These are phyloP conservation scores for Trichoderma cornu-damae DNA, from an alignment of 2,329 filamentous ascomycete genomes.

Conservation along the genomic window DNA sequence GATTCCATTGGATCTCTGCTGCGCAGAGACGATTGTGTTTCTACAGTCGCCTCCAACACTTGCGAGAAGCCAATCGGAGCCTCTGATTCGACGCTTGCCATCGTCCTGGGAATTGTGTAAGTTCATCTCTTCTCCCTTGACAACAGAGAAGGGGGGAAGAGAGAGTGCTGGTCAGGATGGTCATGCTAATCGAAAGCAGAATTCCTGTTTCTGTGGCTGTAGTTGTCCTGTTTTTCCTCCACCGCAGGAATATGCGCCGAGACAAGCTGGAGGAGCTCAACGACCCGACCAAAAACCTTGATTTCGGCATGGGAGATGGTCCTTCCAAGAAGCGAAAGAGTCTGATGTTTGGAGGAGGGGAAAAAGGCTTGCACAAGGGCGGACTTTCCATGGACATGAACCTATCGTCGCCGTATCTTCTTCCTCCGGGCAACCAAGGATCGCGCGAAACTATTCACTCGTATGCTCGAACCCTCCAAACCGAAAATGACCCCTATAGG, in stretches of 20 bases:
- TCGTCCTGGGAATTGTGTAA: slow-evolving; percentile 66
- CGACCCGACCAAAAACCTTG: slow-evolving; percentile 84
- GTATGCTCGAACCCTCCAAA: slow-evolving; percentile 67
- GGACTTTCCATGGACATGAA: slow-evolving; percentile 69
- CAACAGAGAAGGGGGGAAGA: neutral
- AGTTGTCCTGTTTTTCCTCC: slow-evolving; percentile 67
- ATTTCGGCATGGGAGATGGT: slow-evolving; percentile 73
- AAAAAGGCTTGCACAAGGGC: slow-evolving; percentile 47
- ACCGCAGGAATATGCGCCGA: slow-evolving; percentile 70
- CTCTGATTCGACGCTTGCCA: slow-evolving; percentile 56
- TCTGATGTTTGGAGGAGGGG: slow-evolving; percentile 43
- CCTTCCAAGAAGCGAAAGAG: slow-evolving; percentile 36
- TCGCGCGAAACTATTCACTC: slow-evolving; percentile 86
- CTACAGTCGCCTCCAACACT: slow-evolving; percentile 30
- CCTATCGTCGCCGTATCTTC: slow-evolving; percentile 79
- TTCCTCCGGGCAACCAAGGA: slow-evolving; percentile 73
- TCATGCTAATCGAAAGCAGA: slow-evolving; percentile 41
- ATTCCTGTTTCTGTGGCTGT: slow-evolving; percentile 68
- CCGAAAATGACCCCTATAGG: slow-evolving; percentile 81
- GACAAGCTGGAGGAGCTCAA: slow-evolving; percentile 71
- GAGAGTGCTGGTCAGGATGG: neutral
- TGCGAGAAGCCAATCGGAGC: slow-evolving; percentile 58
- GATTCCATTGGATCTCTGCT: slow-evolving; percentile 19
- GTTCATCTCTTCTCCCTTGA: slow-evolving; percentile 35
- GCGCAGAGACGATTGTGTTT: slow-evolving; percentile 14